A percentile compares a stretch with the other conserved stretches of the same genome.
phyloP scores from a whole-genome alignment of 2,329 filamentous ascomycete species.

The Alternaria tenuissima region DNA sequence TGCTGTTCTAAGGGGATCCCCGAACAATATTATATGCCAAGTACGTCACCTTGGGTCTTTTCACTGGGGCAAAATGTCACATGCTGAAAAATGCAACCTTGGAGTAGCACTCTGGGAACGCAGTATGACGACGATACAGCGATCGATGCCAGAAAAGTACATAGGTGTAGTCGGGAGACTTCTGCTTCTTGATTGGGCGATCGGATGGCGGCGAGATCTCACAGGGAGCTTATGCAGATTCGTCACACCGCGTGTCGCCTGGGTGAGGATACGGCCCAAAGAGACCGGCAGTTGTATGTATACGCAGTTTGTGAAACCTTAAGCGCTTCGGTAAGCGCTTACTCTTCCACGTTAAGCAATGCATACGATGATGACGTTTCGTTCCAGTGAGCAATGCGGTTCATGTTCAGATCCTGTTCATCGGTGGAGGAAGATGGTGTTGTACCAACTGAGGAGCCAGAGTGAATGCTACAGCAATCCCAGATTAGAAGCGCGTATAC shows the following conservation, averaged over 20 bases:
- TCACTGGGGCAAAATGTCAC: not conserved
- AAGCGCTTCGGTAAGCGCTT: conserved; percentile 13
- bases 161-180: not conserved
- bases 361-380: not conserved
- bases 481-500: not conserved
- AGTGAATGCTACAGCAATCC: not conserved
- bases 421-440: not conserved
- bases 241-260: conserved; percentile 6
- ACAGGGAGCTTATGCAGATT: conserved; percentile 4
- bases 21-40: not conserved
- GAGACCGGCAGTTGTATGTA: conserved; percentile 1
- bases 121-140: not conserved
- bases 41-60: not conserved
- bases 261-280: not conserved
- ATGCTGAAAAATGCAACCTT: not conserved
- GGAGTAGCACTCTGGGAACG: not conserved
- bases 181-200: not conserved
- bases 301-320: conserved; percentile 11
- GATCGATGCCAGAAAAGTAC: conserved; percentile 1
- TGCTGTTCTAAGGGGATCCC: not conserved
- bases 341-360: not conserved
- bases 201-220: not conserved
- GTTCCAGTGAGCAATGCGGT: not conserved
- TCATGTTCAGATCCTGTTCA: not conserved
- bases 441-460: not conserved